Evolutionary conservation across 148 eudicot genomes (phyloP).

Genomic region (Arbutus unedo): DNA sequence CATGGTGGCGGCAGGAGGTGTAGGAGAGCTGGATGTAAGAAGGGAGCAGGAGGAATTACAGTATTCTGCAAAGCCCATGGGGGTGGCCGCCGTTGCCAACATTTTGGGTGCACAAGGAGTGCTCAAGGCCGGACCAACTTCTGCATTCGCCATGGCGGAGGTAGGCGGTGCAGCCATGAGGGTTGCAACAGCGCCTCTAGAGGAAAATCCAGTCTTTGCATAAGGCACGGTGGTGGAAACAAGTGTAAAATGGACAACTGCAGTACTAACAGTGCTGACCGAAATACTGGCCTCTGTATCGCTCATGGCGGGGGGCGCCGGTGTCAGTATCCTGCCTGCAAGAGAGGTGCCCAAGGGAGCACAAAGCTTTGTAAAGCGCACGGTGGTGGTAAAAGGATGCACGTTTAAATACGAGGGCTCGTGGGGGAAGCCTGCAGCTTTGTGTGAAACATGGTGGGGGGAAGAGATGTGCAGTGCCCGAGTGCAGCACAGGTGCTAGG

Average conservation of each 20-base stretch:
- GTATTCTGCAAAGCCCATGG: conserved; percentile 79
- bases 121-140: conserved; percentile 71
- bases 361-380: conserved; percentile 76
- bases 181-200: conserved; percentile 70
- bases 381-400: conserved; percentile 81
- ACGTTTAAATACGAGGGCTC: conserved; percentile 61
- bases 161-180: conserved; percentile 55
- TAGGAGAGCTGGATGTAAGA: conserved; percentile 39
- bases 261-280: conserved; percentile 62
- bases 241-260: conserved; percentile 64
- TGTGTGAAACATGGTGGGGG: conserved; percentile 92
- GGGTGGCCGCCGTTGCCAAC: conserved; percentile 66
- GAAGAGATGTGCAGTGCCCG: conserved; percentile 62
- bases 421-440: conserved; percentile 68
- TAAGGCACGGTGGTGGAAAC: conserved; percentile 83
- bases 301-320: conserved; percentile 86
- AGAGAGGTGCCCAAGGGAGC: conserved; percentile 80
- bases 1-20: conserved; percentile 47
- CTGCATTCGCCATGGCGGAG: conserved; percentile 85
- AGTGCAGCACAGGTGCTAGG: conserved; percentile 77
- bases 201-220: conserved; percentile 75
- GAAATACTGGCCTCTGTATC: conserved; percentile 58
- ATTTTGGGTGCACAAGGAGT: conserved; percentile 69
- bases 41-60: conserved; percentile 80
- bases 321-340: conserved; percentile 51